Evolutionary conservation across 345 rosid genomes (phyloP), one percentile per base, ranked within the genome.

Genomic region (Hibiscus mutabilis): DNA sequence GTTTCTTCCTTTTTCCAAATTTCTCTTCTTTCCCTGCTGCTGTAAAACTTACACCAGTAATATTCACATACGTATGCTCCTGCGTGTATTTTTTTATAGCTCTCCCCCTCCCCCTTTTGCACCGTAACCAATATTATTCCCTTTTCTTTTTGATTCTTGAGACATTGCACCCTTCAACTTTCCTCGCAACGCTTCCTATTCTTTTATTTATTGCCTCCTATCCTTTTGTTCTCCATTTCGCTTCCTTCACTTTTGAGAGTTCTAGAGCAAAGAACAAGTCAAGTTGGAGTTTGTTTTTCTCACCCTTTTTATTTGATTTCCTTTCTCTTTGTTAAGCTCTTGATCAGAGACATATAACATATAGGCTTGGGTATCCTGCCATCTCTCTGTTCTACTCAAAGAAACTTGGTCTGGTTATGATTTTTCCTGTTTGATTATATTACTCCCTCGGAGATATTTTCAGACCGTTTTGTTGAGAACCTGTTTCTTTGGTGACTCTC

Each of bases 371-470:
- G 27, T 35, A 10, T 40, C 44, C 12, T 40, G 64, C 33, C 24
- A 4, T 18, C 33, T 25, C 42, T 37, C 11, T 31, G 58, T 19
- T 37, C 31, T 33, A 24, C 14, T 14, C 13, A 31, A 42, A 15
- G 35, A 25, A 66, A 44, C 56, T 22, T 15, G 19, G 35, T 29
- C 18, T 18, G 2, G 25, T 3, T 60, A 57, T 61, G n/a, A 8
- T 6, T 42, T 21, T 53, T 21, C 27, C 70, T 73, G 75, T 73
- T 73, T 51, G 55, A 63, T 63, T 37, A 16, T 29, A 61, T 61
- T 60, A 13, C 8, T 73, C 24, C 37, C 22, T 3, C 6, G 21
- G 12, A 58, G 40, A 6, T 35, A 35, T 35, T 58, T 66, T 64
- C 72, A 11, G 53, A 55, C 25, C 24, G 33, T 25, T 18, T 60